These are phyloP conservation scores for Tolypocladium amazonense DNA, from an alignment of 2,329 filamentous ascomycete species.

Conservation along the genomic window DNA sequence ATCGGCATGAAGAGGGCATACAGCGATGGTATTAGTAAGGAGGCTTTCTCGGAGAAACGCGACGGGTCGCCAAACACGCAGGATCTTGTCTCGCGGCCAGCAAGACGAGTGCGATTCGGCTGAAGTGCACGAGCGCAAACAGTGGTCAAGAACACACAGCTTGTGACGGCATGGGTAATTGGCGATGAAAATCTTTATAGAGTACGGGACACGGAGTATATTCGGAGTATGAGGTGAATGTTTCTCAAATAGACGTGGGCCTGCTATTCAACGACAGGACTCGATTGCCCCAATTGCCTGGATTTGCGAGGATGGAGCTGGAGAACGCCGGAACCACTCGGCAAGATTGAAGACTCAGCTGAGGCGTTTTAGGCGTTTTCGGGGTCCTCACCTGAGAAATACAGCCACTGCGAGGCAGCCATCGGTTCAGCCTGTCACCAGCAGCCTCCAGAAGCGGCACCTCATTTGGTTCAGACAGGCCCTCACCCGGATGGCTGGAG, in stretches of 20 bases:
- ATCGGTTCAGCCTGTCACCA: neutral
- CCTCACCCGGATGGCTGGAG: neutral
- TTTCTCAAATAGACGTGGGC: neutral
- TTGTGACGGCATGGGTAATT: neutral
- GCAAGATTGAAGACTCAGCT: neutral
- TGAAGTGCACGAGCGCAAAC: neutral
- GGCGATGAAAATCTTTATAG: neutral
- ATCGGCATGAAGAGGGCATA: conserved; percentile 14
- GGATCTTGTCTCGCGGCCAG: conserved; percentile 13
- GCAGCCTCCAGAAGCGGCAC: neutral
- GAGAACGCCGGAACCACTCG: neutral
- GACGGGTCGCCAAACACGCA: neutral
- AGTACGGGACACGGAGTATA: neutral
- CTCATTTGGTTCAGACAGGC: neutral
- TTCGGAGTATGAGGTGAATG: neutral
- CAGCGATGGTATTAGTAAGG: conserved; percentile 6
- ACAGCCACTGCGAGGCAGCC: neutral
- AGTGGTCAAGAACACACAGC: neutral
- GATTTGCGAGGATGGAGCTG: neutral
- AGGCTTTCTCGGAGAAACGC: neutral
- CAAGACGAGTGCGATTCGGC: conserved; percentile 22
- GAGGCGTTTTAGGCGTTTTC: neutral
- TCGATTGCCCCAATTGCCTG: neutral
- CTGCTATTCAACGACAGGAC: neutral
- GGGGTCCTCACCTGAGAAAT: neutral